Evolutionary conservation across 208 protist genomes (phyloP), one percentile per base, ranked within the genome.

Genomic region (Wallacemonas sp.): DNA sequence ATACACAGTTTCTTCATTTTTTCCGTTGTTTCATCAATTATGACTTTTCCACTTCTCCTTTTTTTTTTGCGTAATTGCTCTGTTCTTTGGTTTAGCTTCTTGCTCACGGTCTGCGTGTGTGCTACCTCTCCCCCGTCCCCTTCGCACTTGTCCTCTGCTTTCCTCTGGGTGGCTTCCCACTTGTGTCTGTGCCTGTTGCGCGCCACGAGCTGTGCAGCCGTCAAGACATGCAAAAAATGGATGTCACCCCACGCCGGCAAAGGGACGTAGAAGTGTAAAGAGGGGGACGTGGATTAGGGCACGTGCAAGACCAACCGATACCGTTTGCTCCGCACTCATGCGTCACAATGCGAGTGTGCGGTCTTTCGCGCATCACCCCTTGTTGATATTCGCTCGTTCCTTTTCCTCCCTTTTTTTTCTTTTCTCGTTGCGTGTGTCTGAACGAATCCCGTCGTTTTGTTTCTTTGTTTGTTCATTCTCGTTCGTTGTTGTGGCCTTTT

Each of bases 381-480:
- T 32, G 48, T 4, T 14, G 31, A 26, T 52, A 7, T 32, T 33
- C 31, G 31, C 18, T 57, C 25, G 11, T 50, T 25, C 11, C 25
- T 44, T 57, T 33, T 57, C 1, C 20, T 26, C 49, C 26, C 11
- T 11, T 33, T 36, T 57, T 57, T 57, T 33, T 57, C n/a, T 50
- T 14, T 44, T 45, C n/a, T n/a, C n/a, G n/a, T n/a, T n/a, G n/a
- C n/a, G n/a, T n/a, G n/a, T n/a, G n/a, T n/a, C n/a, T n/a, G n/a
- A n/a, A n/a, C n/a, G n/a, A n/a, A n/a, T 48, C 20, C 44, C 4
- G 5, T 48, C 44, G 11, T 48, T 48, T 48, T 39, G 8, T 39
- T 39, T 39, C 36, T 48, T 22, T 22, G n/a, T 1, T 48, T 32
- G 11, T 55, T 55, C 31, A 23, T 33, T 55, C 0, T 23, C 22